Base-by-base conservation (phyloP, 179 eudicot species). In the Silene vulgaris region DNA sequence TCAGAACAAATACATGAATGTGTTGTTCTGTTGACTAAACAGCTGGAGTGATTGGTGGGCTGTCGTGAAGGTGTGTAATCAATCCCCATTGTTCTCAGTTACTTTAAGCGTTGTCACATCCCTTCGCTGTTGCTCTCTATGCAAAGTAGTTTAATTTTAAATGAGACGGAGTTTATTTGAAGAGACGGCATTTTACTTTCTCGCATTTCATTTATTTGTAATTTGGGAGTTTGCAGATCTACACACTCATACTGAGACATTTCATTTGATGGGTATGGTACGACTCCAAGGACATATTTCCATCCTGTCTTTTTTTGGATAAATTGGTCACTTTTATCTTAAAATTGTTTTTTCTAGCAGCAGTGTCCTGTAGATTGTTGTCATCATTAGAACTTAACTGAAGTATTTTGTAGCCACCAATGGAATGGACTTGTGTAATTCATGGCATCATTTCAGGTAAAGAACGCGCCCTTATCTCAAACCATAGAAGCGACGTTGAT, bases 11-110 rank as follows among this genome's bases (percentile, higher is more conserved):
- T 93, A 56, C 85, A 85, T 82, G 83, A 81, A 76, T 91, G 93
- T 75, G 40, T 35, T 35, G 6, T 0, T 35, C 40, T 35, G 40
- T 5, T 35, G 7, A 35, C 40, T 35, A 35, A 35, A 35, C 40
- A 35, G 40, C 40, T 35, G 40, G 40, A 35, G 40, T 56, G 97
- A 93, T 80, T 93, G 98, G 98, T 88, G 98, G 98, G 95, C 93
- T 26, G 90, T 87, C 59, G 76, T 93, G 76, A 88, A 93, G 98
- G 98, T 80, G 59, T 64, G 72, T 50, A 2, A 16, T 59, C 43
- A 14, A 13, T 60, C 68, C 29, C 30, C 28, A 17, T 35, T 35
- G 40, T 35, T 35, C 40, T 35, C 40, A 4, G 40, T 35, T 35
- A 35, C 40, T 35, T 35, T 35, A 35, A 35, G 40, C 40, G 40